These are phyloP conservation scores for Cyclotella sp. DNA, from an alignment of 108 stramenopile genomes.

Conservation along the genomic window DNA sequence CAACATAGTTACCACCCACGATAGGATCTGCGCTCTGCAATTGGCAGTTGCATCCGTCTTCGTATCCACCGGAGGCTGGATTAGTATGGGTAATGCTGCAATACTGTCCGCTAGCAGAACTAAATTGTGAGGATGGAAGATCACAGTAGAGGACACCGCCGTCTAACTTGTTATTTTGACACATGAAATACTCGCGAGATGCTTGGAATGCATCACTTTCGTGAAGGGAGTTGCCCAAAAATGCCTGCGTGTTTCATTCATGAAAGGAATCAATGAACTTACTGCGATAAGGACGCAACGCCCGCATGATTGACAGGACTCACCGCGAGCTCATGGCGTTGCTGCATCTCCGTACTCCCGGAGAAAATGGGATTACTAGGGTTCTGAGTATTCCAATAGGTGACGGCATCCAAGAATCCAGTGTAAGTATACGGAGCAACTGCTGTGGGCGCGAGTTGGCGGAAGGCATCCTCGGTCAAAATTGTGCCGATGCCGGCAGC, in stretches of 20 bases:
- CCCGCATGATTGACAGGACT: background rate
- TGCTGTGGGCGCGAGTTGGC: conserved; percentile 11
- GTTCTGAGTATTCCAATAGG: conserved; percentile 10
- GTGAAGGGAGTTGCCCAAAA: conserved; percentile 34
- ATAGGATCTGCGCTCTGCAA: background rate
- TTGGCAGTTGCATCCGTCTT: conserved; percentile 25
- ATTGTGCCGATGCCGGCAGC: background rate
- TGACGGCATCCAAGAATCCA: conserved; percentile 17
- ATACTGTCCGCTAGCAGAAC: background rate
- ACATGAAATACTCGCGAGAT: conserved; percentile 18
- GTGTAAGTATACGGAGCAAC: conserved; percentile 11
- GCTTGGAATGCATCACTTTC: conserved; percentile 22
- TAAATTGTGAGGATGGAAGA: background rate
- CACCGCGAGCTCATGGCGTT: conserved; percentile 28
- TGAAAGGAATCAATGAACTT: background rate
- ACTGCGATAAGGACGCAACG: background rate
- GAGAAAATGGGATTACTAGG: conserved; percentile 11
- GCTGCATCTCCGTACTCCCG: conserved; percentile 11
- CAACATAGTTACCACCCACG: background rate
- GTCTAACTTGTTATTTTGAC: background rate
- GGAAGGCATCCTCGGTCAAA: conserved; percentile 11
- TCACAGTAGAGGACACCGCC: conserved; percentile 8
- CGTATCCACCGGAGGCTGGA: background rate
- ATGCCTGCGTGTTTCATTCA: conserved; percentile 13
- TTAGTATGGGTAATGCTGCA: conserved; percentile 12